Evolutionary conservation across 208 protist genomes (phyloP), one percentile per base, ranked within the genome.

Genomic region (Acanthamoeba castellanii): DNA sequence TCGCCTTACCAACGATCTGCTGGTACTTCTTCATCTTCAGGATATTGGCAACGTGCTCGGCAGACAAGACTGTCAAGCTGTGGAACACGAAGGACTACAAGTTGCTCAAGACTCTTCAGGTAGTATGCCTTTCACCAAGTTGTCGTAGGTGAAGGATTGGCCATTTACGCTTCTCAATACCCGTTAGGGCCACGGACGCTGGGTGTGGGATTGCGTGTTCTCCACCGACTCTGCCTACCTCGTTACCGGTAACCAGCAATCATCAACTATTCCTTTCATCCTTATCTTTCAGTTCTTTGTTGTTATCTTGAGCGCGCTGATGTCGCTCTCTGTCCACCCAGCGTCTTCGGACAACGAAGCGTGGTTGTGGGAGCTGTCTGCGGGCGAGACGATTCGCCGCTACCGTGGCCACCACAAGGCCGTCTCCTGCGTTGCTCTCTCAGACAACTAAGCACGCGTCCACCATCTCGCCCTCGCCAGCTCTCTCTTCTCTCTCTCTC

Each of bases 151-250:
- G 50, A n/a, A 37, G 16, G 94, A 72, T 37, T 85, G 95, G 25
- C 90, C 93, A 34, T 66, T 97, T 55, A 9, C 37, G 18, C 74
- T 27, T 22, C 22, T 85, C 27, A 30, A 57, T 27, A 27, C 22
- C 59, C 22, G 1, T 45, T 20, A 22, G 25, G 98, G 97, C 1
- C 98, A 98, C 93, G 72, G 98, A 64, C 74, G 95, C 25, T 99
- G 98, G 98, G 98, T 99, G 27, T 99, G 98, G 98, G 98, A 99
- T 93, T 98, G 98, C 82, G 95, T 96, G 45, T 99, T 98, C 95
- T 97, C 96, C 3, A 95, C 96, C 42, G 98, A 99, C 92, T 98
- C 98, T 13, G 96, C 96, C 11, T 99, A 99, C 95, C 78, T 99
- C 1, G 97, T 99, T n/a, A 98, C 96, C 6, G 96, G 96, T 97